phyloP scores from a whole-genome alignment of 768 basidiomycete species.

The Suillus paluster region DNA sequence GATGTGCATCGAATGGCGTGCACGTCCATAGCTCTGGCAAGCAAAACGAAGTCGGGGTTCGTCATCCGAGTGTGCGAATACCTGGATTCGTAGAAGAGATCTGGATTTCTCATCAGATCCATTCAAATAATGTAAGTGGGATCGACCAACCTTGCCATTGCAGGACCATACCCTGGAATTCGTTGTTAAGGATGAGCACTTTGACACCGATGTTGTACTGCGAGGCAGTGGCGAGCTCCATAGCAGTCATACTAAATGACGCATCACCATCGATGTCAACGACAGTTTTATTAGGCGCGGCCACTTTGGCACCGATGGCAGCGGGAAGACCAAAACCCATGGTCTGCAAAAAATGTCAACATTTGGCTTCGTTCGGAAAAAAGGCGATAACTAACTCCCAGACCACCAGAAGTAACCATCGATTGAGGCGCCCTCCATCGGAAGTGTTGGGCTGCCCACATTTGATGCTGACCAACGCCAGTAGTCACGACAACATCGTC shows the following conservation, averaged over 20 bases:
- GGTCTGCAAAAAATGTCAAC: constrained; percentile 55
- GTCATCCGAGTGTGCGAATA: constrained; percentile 96
- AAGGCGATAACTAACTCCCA: constrained; percentile 69
- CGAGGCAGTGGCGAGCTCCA: constrained; percentile 95
- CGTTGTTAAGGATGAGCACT: constrained; percentile 91
- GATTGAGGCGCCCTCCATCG: constrained; percentile 88
- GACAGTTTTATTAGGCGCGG: constrained; percentile 90
- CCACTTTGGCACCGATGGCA: constrained; percentile 97
- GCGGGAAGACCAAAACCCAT: constrained; percentile 98
- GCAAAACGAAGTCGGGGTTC: constrained; percentile 92
- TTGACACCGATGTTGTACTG: constrained; percentile 95
- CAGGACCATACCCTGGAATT: constrained; percentile 98
- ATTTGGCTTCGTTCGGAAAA: not conserved
- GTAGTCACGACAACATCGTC: constrained; percentile 88
- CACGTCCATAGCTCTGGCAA: constrained; percentile 90
- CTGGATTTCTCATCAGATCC: constrained; percentile 37
- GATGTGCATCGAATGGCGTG: constrained; percentile 82
- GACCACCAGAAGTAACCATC: constrained; percentile 92
- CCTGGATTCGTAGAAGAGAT: constrained; percentile 96
- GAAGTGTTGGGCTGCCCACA: constrained; percentile 98
- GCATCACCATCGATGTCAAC: constrained; percentile 98
- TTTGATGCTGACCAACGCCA: constrained; percentile 99
- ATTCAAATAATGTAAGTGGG: not conserved
- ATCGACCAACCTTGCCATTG: constrained; percentile 90
- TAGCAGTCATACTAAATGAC: constrained; percentile 98